Percentiles rank a stretch among this genome's conserved stretches.
Evolutionary conservation across 225 moss, liverwort and hornwort genomes (phyloP).

Genomic region (Pleurozium schreberi): DNA sequence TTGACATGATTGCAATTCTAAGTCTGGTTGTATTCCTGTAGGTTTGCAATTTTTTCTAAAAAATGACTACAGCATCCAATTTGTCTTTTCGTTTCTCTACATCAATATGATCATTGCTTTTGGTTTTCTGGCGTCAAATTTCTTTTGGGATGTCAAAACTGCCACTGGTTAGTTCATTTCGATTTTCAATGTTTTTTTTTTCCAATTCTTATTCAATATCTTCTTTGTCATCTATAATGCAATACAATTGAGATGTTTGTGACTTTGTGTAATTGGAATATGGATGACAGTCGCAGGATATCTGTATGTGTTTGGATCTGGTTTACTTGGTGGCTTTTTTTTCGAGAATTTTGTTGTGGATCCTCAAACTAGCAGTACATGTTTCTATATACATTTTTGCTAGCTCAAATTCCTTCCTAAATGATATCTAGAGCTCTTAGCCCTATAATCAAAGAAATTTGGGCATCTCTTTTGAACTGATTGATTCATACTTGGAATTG

Average conservation of each 20-base stretch:
- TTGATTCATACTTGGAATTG: background rate
- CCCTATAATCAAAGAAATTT: background rate
- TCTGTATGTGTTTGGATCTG: constrained; percentile 81
- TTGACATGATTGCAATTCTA: background rate
- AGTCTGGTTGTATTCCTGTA: background rate
- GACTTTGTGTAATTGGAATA: background rate
- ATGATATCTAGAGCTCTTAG: background rate
- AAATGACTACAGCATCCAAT: constrained; percentile 58
- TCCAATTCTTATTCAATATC: background rate
- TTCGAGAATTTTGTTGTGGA: constrained; percentile 67
- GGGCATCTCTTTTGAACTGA: background rate
- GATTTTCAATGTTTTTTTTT: background rate
- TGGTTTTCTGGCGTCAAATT: constrained; percentile 47
- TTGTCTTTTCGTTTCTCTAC: constrained; percentile 72
- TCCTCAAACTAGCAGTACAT: constrained; percentile 51
- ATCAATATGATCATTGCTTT: constrained; percentile 73
- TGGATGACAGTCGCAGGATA: constrained; percentile 61
- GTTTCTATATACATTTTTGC: background rate
- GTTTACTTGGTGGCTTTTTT: constrained; percentile 67
- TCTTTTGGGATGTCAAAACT: constrained; percentile 67
- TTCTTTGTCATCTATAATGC: background rate
- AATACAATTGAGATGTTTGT: background rate
- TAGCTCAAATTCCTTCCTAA: background rate
- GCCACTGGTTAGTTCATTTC: constrained; percentile 48
- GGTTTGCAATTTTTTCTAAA: constrained; percentile 65